Evolutionary conservation across 192 early-diverging fungal genomes (phyloP).

Genomic region (Podila epigama): DNA sequence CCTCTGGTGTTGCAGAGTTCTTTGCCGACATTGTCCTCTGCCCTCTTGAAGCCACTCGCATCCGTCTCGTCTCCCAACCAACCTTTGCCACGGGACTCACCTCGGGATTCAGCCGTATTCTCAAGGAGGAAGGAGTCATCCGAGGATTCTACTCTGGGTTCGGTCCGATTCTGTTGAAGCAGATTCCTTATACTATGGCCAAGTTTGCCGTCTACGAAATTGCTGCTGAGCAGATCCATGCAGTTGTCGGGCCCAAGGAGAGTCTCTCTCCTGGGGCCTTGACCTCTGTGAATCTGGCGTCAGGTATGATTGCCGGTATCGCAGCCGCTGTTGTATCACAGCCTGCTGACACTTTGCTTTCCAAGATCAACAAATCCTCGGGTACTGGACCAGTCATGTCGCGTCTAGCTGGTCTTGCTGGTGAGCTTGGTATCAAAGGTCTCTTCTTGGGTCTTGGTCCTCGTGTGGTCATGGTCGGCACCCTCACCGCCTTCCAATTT

Average conservation of each 20-base stretch:
- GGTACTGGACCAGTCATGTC: conserved; percentile 61
- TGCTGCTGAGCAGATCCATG: conserved; percentile 53
- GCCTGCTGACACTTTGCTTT: conserved; percentile 70
- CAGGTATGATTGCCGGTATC: conserved; percentile 70
- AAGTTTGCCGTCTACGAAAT: conserved; percentile 77
- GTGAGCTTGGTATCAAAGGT: conserved; percentile 55
- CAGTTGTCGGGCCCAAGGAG: conserved; percentile 52
- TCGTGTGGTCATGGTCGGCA: conserved; percentile 68
- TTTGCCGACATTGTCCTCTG: conserved; percentile 78
- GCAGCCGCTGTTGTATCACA: conserved; percentile 70
- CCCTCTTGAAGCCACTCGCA: conserved; percentile 78
- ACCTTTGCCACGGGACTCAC: conserved; percentile 68
- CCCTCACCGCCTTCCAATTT: conserved; percentile 67
- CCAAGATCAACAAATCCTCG: conserved; percentile 72
- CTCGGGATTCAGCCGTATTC: conserved; percentile 64
- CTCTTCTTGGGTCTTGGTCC: conserved; percentile 67
- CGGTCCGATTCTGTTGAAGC: conserved; percentile 77
- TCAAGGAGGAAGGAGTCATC: conserved; percentile 69
- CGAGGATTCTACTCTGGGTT: conserved; percentile 81
- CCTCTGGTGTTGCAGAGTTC: conserved; percentile 76
- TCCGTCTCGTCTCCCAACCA: conserved; percentile 76
- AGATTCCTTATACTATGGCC: conserved; percentile 84
- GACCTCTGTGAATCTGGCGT: conserved; percentile 57
- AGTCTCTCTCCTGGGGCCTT: conserved; percentile 52
- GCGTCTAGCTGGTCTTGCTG: conserved; percentile 52